Evolutionary conservation across 1,139 yeast species (phyloP).

Genomic region (Taphrina communis): DNA sequence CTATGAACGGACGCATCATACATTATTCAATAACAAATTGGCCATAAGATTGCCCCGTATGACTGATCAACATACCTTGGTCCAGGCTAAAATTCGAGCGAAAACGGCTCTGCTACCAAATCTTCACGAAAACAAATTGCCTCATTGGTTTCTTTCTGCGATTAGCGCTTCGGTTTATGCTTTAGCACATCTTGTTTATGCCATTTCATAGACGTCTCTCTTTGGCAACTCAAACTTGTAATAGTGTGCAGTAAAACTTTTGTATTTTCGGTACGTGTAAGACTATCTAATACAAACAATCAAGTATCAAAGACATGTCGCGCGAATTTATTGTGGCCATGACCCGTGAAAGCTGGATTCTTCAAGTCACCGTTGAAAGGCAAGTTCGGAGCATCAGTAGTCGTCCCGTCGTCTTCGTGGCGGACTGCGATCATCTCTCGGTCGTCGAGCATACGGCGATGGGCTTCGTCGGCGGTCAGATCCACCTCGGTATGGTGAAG

Average conservation of each 20-base stretch:
- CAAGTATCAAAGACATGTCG: slow-evolving; percentile 4
- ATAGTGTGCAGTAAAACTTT: slow-evolving; percentile 3
- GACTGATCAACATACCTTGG: too few species aligned
- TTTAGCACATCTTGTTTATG: background rate
- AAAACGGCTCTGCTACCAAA: too few species aligned
- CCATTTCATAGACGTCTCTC: background rate
- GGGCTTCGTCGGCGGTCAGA: slow-evolving; percentile 29
- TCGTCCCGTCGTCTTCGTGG: slow-evolving; percentile 43
- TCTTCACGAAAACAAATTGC: background rate
- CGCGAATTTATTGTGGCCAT: background rate
- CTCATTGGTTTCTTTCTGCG: background rate
- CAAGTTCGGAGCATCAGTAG: background rate
- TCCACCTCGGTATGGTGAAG: slow-evolving; percentile 22
- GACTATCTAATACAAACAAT: slow-evolving; percentile 11
- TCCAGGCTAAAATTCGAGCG: too few species aligned
- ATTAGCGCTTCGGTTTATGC: background rate
- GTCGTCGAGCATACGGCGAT: slow-evolving; percentile 38
- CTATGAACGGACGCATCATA: too few species aligned
- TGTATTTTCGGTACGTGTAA: slow-evolving; percentile 12
- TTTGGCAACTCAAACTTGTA: background rate
- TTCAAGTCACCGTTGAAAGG: background rate
- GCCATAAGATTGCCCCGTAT: too few species aligned
- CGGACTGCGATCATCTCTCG: slow-evolving; percentile 42
- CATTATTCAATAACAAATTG: too few species aligned
- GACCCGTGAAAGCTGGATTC: background rate